Percentiles rank a stretch among this genome's conserved stretches.
These are phyloP conservation scores for Carnegiea gigantea DNA, from an alignment of 179 eudicot genomes.

Conservation along the genomic window DNA sequence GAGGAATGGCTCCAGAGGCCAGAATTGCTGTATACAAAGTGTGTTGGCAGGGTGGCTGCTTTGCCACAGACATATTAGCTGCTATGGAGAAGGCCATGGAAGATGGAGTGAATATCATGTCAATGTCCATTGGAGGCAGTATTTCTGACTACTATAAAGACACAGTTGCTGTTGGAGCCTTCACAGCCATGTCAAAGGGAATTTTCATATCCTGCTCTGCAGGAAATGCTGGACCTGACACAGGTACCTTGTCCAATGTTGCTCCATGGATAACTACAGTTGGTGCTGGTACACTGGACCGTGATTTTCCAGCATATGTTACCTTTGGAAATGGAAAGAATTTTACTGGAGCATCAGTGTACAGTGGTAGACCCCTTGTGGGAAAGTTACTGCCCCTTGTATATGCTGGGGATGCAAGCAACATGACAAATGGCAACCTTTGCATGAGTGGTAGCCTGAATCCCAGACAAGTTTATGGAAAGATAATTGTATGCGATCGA, in stretches of 20 bases:
- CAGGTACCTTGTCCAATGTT: conserved; percentile 59
- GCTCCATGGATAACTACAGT: conserved; percentile 94
- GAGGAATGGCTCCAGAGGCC: conserved; percentile 74
- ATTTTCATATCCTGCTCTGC: conserved; percentile 76
- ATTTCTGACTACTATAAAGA: conserved; percentile 57
- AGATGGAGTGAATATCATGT: conserved; percentile 70
- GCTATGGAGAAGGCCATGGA: conserved; percentile 75
- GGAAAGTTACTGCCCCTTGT: conserved; percentile 33
- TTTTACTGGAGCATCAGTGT: conserved; percentile 60
- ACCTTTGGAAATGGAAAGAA: conserved; percentile 65
- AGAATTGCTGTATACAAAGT: conserved; percentile 70
- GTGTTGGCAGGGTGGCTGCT: conserved; percentile 88
- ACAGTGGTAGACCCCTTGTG: too few relatives aligned
- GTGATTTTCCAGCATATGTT: conserved; percentile 70
- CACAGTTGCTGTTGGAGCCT: conserved; percentile 64
- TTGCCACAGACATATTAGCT: conserved; percentile 63
- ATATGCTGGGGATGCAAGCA: conserved; percentile 45
- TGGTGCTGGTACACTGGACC: conserved; percentile 82
- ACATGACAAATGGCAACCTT: conserved; percentile 46
- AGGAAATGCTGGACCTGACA: conserved; percentile 76
- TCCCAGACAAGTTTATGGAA: conserved; percentile 53
- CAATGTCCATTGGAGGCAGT: conserved; percentile 75
- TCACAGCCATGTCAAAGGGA: conserved; percentile 60
- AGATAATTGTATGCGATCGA: conserved; percentile 78
- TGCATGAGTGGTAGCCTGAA: conserved; percentile 57